Percentiles rank a stretch among this genome's conserved stretches.
These are phyloP conservation scores for Microcyclospora pomicola DNA, from an alignment of 2,329 filamentous ascomycete genomes.

Conservation along the genomic window DNA sequence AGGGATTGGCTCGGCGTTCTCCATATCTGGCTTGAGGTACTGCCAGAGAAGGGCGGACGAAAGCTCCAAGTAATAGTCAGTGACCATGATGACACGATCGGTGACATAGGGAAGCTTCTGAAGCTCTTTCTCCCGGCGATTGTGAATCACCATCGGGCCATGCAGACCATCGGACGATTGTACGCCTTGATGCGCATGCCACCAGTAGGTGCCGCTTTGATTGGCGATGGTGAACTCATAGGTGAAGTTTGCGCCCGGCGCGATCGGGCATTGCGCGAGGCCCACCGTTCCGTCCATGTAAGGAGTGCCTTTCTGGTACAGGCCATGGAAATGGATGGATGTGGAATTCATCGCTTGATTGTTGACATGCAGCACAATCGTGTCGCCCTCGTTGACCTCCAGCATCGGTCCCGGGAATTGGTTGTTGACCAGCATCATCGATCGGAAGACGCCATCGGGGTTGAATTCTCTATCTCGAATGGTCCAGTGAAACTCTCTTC, in stretches of 20 bases:
- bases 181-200: conserved; percentile 47
- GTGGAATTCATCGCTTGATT: conserved; percentile 46
- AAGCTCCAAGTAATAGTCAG: conserved; percentile 53
- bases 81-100: conserved; percentile 50
- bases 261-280: conserved; percentile 50
- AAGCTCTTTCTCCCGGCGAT: conserved; percentile 29
- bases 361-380: conserved; percentile 48
- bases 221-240: conserved; percentile 46
- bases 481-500: conserved; percentile 47
- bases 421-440: conserved; percentile 29
- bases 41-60: conserved; percentile 35
- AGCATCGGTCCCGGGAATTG: conserved; percentile 28
- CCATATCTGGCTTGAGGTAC: conserved; percentile 37
- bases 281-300: conserved; percentile 52
- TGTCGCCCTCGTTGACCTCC: conserved; percentile 47
- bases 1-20: conserved; percentile 43
- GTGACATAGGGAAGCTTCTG: conserved; percentile 30
- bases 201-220: conserved; percentile 39
- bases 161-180: conserved; percentile 49
- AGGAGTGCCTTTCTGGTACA: conserved; percentile 55
- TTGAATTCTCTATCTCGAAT: conserved; percentile 45
- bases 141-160: conserved; percentile 47
- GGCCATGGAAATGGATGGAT: conserved; percentile 55
- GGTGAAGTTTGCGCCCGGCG: conserved; percentile 41
- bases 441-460: conserved; percentile 40